A percentile compares a stretch with the other conserved stretches of the same genome.
phyloP scores from a whole-genome alignment of 352 stramenopile species.

The Pythium phragmiticola region DNA sequence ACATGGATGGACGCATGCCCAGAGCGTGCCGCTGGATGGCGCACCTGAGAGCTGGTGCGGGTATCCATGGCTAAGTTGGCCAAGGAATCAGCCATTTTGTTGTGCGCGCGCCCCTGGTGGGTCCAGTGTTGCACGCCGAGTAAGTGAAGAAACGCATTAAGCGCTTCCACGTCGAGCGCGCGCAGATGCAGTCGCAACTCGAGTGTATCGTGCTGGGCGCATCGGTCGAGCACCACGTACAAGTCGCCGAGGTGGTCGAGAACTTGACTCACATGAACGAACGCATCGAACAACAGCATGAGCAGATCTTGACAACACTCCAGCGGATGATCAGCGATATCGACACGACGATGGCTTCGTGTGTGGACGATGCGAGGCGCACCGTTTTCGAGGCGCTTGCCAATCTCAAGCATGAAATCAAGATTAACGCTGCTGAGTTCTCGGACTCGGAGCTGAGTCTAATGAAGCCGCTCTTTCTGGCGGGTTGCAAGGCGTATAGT shows the following conservation, averaged over 20 bases:
- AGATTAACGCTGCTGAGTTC: conserved; percentile 1
- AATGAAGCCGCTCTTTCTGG: conserved; percentile 14
- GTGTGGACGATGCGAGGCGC: not conserved
- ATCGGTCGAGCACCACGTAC: not conserved
- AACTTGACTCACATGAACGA: not conserved
- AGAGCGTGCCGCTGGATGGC: too few relatives aligned
- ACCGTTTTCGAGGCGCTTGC: conserved; percentile 1
- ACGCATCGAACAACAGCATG: not conserved
- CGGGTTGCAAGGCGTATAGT: not conserved
- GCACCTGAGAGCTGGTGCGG: too few relatives aligned
- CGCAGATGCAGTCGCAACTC: not conserved
- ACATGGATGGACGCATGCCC: too few relatives aligned
- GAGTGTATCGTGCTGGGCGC: not conserved
- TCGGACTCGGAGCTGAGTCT: conserved; percentile 5
- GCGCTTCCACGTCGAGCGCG: not conserved
- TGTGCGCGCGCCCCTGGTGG: too few relatives aligned
- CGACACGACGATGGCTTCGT: not conserved
- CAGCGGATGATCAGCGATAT: not conserved
- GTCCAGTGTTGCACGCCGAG: too few relatives aligned
- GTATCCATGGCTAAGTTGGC: too few relatives aligned
- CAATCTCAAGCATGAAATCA: conserved; percentile 25
- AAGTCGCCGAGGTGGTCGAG: not conserved
- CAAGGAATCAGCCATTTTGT: too few relatives aligned
- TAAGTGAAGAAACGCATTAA: conserved; percentile 1
- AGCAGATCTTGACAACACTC: not conserved